Conservation (phyloP, 331 rosid species). For the Arachis monticola region DNA sequence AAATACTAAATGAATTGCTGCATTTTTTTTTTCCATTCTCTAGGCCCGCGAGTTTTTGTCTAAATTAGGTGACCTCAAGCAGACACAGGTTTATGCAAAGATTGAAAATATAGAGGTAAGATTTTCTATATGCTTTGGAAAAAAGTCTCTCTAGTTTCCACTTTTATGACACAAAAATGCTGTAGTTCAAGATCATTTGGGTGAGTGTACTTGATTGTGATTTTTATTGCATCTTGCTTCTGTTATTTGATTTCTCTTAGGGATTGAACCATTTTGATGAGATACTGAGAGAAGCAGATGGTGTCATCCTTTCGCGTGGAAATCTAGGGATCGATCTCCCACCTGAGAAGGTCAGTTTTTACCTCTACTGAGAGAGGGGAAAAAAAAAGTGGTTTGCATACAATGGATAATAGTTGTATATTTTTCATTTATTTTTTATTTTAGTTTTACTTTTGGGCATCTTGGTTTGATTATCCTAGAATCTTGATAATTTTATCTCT, state of each 20-base stretch:
- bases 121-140: slow-evolving; percentile 9
- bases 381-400: slow-evolving; percentile 13
- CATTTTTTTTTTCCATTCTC: slow-evolving; percentile 35
- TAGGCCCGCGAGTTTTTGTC: slow-evolving; percentile 92
- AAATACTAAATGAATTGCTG: background rate
- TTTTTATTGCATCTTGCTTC: slow-evolving; percentile 36
- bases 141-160: slow-evolving; percentile 2
- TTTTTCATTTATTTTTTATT: background rate
- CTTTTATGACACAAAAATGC: slow-evolving; percentile 20
- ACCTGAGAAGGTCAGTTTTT: slow-evolving; percentile 86
- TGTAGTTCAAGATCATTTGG: no score
- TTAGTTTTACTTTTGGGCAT: slow-evolving; percentile 1
- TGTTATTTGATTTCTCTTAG: slow-evolving; percentile 39
- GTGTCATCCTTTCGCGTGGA: slow-evolving; percentile 92
- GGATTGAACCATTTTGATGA: slow-evolving; percentile 93
- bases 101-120: slow-evolving; percentile 88
- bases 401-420: background rate
- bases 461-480: background rate
- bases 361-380: background rate
- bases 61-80: slow-evolving; percentile 75
- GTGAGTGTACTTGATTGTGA: background rate
- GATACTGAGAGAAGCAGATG: slow-evolving; percentile 94
- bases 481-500: slow-evolving; percentile 21
- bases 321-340: slow-evolving; percentile 98
- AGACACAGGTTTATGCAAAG: slow-evolving; percentile 92